These are phyloP conservation scores for Phialocephala sp. DNA, from an alignment of 2,329 filamentous ascomycete genomes.

Conservation along the genomic window DNA sequence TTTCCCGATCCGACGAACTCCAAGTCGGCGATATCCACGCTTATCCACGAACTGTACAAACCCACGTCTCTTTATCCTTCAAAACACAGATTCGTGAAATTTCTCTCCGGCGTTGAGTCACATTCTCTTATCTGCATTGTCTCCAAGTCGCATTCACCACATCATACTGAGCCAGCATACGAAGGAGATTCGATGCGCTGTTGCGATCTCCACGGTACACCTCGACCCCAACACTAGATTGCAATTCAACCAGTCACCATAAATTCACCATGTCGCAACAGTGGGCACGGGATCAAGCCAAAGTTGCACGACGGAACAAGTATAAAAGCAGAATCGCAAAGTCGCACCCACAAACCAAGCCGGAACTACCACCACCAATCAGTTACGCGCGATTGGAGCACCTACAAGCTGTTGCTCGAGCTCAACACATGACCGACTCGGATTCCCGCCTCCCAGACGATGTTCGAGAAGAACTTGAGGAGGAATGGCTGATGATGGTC, in stretches of 20 bases:
- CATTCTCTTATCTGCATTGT: too few species aligned
- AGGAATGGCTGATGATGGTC: slow-evolving; percentile 1
- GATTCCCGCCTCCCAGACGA: neutral
- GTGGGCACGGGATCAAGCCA: neutral
- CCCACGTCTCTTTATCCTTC: too few species aligned
- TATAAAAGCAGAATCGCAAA: neutral
- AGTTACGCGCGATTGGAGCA: neutral
- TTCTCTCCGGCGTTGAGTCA: too few species aligned
- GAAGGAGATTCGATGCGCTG: too few species aligned
- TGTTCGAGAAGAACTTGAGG: neutral
- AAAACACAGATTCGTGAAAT: too few species aligned
- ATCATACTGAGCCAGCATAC: too few species aligned
- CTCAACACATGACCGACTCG: neutral
- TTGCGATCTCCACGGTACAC: too few species aligned
- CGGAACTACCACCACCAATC: neutral
- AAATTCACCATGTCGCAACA: neutral
- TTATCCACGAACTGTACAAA: too few species aligned
- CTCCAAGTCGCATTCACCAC: too few species aligned
- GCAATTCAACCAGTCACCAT: too few species aligned
- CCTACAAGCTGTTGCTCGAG: neutral
- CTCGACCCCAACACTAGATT: too few species aligned
- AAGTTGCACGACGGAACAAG: neutral
- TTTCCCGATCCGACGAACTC: neutral
- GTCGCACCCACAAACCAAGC: neutral
- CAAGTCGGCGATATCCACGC: too few species aligned